These are phyloP conservation scores for Fusarium penzigii DNA, from an alignment of 2,329 filamentous ascomycete species.

Conservation along the genomic window DNA sequence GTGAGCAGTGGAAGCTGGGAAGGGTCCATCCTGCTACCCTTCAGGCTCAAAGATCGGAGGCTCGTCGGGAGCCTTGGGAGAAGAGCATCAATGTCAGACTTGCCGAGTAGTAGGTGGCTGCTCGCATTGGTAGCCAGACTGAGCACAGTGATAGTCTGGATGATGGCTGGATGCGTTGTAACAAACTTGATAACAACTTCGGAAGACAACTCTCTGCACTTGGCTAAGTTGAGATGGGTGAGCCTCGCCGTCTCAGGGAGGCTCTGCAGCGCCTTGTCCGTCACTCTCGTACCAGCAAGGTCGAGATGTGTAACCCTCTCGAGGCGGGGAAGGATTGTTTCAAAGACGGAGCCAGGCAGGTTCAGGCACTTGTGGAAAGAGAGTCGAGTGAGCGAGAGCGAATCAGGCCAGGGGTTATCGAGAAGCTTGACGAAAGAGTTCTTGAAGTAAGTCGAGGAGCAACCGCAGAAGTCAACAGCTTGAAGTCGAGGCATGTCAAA, in stretches of 20 bases:
- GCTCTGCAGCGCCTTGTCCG: conserved; percentile 66
- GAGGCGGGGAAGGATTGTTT: conserved; percentile 71
- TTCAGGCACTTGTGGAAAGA: conserved; percentile 79
- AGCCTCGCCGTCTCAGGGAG: conserved; percentile 72
- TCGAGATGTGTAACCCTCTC: conserved; percentile 73
- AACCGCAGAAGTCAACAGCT: conserved; percentile 77
- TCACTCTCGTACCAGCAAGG: conserved; percentile 76
- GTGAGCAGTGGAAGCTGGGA: conserved; percentile 65
- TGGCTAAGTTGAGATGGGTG: conserved; percentile 77
- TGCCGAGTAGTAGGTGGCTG: conserved; percentile 70
- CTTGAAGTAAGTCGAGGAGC: conserved; percentile 68
- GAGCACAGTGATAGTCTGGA: conserved; percentile 65
- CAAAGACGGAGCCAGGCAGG: conserved; percentile 66
- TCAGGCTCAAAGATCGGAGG: conserved; percentile 73
- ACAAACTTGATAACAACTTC: conserved; percentile 70
- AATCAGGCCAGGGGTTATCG: conserved; percentile 51
- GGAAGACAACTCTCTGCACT: conserved; percentile 70
- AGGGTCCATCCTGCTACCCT: conserved; percentile 69
- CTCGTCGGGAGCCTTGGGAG: conserved; percentile 66
- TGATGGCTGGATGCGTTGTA: conserved; percentile 68
- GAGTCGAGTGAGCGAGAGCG: conserved; percentile 64
- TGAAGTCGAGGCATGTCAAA: conserved; percentile 63
- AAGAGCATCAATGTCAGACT: conserved; percentile 64
- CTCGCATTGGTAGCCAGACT: conserved; percentile 73
- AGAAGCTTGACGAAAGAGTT: conserved; percentile 62